Base-by-base conservation (phyloP, 345 rosid species). In the Turritis glabra region DNA sequence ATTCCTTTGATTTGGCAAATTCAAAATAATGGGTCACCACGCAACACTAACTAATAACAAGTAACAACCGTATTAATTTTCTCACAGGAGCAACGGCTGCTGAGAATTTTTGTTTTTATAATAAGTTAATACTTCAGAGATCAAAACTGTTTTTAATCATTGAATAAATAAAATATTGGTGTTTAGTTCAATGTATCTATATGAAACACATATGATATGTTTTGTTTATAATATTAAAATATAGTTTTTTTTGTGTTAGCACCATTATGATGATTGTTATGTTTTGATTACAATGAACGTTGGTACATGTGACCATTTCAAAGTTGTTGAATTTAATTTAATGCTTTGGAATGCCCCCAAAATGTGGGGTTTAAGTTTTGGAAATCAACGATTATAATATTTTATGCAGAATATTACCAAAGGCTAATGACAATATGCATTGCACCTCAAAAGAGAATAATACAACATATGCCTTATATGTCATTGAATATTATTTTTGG, bases 271-370 rank as follows among this genome's bases (percentile, higher is more conserved):
- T 68, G 57, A 75, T 75, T 75, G 56, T 67, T 60, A 62, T 43
- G 68, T 67, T 59, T 75, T 67, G 62, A 67, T 59, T 58, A 18
- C 17, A 53, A 26, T 48, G 67, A 66, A 74, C 67, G 41, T 46
- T 74, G 72, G 46, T 66, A 57, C 67, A 74, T 74, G 78, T 74
- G 78, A 74, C 67, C 60, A 74, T 67, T 57, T 57, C 33, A 74
- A 73, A 64, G 48, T 73, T 64, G 55, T 17, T 54, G 26, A 73
- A 21, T 30, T 54, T 52, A 21, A 15, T 27, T n/a, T 17, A 57
- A 67, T 60, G 38, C 7, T n/a, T 40, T 60, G 64, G 69, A 51
- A 50, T 66, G 59, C 37, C 60, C 54, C 11, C 44, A 38, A 57
- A 23, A 48, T 35, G 67, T 66, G 43, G 73, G 50, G 48, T 38